These are phyloP conservation scores for Graphilbum sp. DNA, from an alignment of 2,329 filamentous ascomycete species.

Conservation along the genomic window DNA sequence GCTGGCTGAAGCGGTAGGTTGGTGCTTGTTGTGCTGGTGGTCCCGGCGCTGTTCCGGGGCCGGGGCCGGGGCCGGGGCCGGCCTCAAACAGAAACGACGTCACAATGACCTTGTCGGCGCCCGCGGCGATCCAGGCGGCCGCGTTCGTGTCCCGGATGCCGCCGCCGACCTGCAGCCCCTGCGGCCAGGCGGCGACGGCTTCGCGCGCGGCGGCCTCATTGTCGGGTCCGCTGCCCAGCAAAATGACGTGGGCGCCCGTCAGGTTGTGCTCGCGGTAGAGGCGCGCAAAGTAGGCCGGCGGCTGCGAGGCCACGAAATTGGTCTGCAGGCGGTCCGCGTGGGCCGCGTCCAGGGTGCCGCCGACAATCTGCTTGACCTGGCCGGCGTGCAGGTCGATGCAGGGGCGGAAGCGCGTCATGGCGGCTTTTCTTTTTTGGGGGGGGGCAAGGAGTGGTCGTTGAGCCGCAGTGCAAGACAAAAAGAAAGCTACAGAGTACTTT, in stretches of 20 bases:
- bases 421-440: too few species aligned
- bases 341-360: conserved; percentile 65
- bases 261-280: conserved; percentile 66
- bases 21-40: too few species aligned
- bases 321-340: conserved; percentile 53
- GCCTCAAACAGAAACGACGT: conserved; percentile 88
- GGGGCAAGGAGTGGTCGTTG: too few species aligned
- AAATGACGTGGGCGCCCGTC: conserved; percentile 81
- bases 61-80: conserved; percentile 31
- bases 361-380: conserved; percentile 95
- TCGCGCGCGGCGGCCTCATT: conserved; percentile 69
- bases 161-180: conserved; percentile 77
- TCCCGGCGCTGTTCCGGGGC: too few species aligned
- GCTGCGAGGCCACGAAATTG: conserved; percentile 78
- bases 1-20: conserved; percentile 50
- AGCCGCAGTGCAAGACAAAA: too few species aligned
- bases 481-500: not conserved
- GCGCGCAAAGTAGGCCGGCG: conserved; percentile 63
- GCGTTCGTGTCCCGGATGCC: conserved; percentile 82
- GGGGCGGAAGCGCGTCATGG: conserved; percentile 82
- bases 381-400: conserved; percentile 98
- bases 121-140: conserved; percentile 66
- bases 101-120: conserved; percentile 91
- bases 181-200: conserved; percentile 63
- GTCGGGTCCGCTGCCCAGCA: conserved; percentile 59